Evolutionary conservation across 441 rosid species (phyloP).

Genomic region (Brassica balearica): DNA sequence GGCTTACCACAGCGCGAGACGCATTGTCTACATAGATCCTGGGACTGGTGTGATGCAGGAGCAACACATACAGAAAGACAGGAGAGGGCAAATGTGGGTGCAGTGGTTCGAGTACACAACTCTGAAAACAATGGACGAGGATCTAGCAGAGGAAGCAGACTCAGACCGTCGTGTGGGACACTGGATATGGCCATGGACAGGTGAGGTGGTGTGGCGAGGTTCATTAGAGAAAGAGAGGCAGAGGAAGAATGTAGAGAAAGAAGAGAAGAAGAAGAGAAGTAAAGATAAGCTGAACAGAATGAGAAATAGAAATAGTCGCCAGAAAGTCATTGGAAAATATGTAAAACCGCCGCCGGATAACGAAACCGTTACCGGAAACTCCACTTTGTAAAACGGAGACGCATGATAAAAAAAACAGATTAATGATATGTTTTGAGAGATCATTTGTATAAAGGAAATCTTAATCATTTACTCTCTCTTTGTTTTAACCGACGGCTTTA

Average conservation of each 20-base stretch:
- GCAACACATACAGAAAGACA: conserved; percentile 66
- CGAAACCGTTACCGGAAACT: conserved; percentile 22
- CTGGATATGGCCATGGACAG: conserved; percentile 96
- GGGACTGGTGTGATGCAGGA: conserved; percentile 79
- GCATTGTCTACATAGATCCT: conserved; percentile 79
- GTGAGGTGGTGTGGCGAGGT: conserved; percentile 90
- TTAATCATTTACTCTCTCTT: conserved; percentile 8
- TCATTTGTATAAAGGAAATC: conserved; percentile 36
- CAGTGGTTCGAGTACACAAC: conserved; percentile 89
- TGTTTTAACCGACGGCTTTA: too few relatives aligned
- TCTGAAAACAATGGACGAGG: conserved; percentile 95
- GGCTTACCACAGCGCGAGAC: conserved; percentile 94
- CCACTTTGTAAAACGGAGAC: conserved; percentile 35
- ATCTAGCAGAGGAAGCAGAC: conserved; percentile 88
- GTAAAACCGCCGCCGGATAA: conserved; percentile 77
- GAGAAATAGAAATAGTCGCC: conserved; percentile 58
- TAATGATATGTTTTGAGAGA: not conserved
- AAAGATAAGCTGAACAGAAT: conserved; percentile 73
- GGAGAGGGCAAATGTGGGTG: conserved; percentile 89
- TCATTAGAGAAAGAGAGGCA: conserved; percentile 76
- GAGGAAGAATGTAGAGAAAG: conserved; percentile 65
- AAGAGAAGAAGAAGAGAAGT: conserved; percentile 72
- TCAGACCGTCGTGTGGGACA: conserved; percentile 67
- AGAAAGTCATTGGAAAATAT: conserved; percentile 79
- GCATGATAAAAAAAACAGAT: not conserved